Evolutionary conservation across 2,329 filamentous ascomycete genomes (phyloP), one percentile per base, ranked within the genome.

Genomic region (Colletotrichum filicis): DNA sequence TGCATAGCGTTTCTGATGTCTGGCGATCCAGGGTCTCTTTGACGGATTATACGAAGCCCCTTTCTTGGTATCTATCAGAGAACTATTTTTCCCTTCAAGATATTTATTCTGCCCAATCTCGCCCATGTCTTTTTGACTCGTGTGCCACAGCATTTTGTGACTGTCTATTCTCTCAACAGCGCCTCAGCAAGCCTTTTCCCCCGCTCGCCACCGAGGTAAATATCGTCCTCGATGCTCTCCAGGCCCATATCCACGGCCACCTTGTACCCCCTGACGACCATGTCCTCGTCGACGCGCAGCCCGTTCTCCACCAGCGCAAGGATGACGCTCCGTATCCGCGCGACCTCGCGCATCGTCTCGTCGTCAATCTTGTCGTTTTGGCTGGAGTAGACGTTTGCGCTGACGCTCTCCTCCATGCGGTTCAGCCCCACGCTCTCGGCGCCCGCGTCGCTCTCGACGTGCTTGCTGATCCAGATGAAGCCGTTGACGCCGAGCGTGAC

Each of bases 401-500:
- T 95, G 24, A 97, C 93, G 77, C 87, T 92, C 84, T 99, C 97
- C 82, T 98, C 97, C 81, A 98, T 89, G 76, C 94, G 90, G 66
- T 95, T 97, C 78, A 98, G 94, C 85, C 91, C 80, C 19, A 95
- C 93, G 85, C 89, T 76, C 8, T 79, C 80, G n/a, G 83, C 81
- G n/a, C 42, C 42, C 16, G 85, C 84, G n/a, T 88, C 87, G 46
- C 88, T 89, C 76, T 94, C 92, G 8, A 93, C 85, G 78, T 97
- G 95, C 85, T 94, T 95, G 82, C 92, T 92, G 79, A 98, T 95
- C 93, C 95, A 99, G 71, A 98, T 95, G 81, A 97, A 98, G 1
- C 97, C 97, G 79, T 99, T 99, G 52, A 99, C 97, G 2, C 97
- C 97, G 1, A 99, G 87, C 65, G 98, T 89, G 8, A 98, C 91